phyloP scores from a whole-genome alignment of 768 basidiomycete genomes.

The Phaffia australis region DNA sequence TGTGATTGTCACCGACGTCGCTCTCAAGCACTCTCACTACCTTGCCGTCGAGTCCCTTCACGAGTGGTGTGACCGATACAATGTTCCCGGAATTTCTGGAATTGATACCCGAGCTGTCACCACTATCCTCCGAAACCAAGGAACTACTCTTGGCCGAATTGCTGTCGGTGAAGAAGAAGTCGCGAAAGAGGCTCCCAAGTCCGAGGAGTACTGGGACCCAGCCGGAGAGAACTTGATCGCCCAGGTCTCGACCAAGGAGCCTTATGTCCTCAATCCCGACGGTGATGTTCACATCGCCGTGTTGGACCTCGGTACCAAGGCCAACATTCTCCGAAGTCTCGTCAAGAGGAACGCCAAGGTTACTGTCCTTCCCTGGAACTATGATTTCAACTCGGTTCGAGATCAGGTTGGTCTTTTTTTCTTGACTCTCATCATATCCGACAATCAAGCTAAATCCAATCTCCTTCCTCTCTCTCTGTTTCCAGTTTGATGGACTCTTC shows the following conservation, averaged over 20 bases:
- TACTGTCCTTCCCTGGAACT: slow-evolving; percentile 96
- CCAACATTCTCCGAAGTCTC: slow-evolving; percentile 88
- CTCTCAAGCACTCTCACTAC: slow-evolving; percentile 90
- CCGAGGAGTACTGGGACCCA: slow-evolving; percentile 80
- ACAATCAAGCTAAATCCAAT: slow-evolving; percentile 1
- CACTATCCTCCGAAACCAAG: slow-evolving; percentile 81
- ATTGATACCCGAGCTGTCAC: slow-evolving; percentile 98
- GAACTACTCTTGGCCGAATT: slow-evolving; percentile 86
- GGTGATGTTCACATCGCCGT: slow-evolving; percentile 89
- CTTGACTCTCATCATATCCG: not conserved
- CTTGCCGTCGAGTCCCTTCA: slow-evolving; percentile 83
- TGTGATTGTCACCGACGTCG: slow-evolving; percentile 86
- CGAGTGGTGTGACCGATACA: slow-evolving; percentile 82
- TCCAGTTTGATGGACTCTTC: slow-evolving; percentile 76
- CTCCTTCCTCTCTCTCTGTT: not conserved
- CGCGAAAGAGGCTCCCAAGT: slow-evolving; percentile 49
- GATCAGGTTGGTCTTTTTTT: slow-evolving; percentile 45
- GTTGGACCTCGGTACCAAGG: slow-evolving; percentile 93
- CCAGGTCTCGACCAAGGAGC: slow-evolving; percentile 72
- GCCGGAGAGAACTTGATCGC: slow-evolving; percentile 83
- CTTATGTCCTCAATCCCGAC: slow-evolving; percentile 72
- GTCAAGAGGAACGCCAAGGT: slow-evolving; percentile 82
- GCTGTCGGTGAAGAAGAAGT: slow-evolving; percentile 64
- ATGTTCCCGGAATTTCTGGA: slow-evolving; percentile 86
- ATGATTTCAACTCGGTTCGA: slow-evolving; percentile 81